Evolutionary conservation across 1,284 basidiomycete genomes (phyloP).

Genomic region (Irpex lacteus): DNA sequence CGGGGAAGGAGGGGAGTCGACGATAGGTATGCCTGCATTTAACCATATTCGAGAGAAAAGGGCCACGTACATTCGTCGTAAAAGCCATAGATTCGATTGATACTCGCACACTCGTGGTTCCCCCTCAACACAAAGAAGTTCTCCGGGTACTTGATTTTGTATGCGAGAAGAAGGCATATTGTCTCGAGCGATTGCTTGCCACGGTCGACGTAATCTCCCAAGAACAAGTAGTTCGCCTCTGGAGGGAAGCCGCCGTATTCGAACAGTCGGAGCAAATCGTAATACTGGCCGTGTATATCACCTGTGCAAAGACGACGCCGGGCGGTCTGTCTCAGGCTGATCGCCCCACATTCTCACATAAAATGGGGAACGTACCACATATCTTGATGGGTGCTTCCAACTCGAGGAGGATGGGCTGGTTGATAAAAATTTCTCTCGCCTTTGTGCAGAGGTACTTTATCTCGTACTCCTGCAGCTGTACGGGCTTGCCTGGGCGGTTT

Average conservation of each 20-base stretch:
- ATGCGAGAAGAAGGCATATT: slow-evolving; percentile 86
- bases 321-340: not conserved
- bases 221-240: slow-evolving; percentile 95
- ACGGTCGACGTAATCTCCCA: slow-evolving; percentile 94
- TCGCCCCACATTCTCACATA: not conserved
- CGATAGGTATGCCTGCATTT: not conserved
- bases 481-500: slow-evolving; percentile 91
- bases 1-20: slow-evolving; percentile 2
- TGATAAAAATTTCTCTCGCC: slow-evolving; percentile 94
- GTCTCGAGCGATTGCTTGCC: slow-evolving; percentile 95
- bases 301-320: slow-evolving; percentile 41
- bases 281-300: slow-evolving; percentile 95
- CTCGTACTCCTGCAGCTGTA: slow-evolving; percentile 93
- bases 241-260: slow-evolving; percentile 96
- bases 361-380: slow-evolving; percentile 66
- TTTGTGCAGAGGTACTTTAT: slow-evolving; percentile 96
- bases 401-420: slow-evolving; percentile 92
- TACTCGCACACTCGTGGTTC: slow-evolving; percentile 94
- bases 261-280: slow-evolving; percentile 90
- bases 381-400: slow-evolving; percentile 97
- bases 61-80: slow-evolving; percentile 87
- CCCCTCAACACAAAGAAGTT: slow-evolving; percentile 96
- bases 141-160: slow-evolving; percentile 99
- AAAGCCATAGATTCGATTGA: slow-evolving; percentile 96
- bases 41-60: slow-evolving; percentile 14